Conservation (phyloP, 2,329 filamentous ascomycete species). For the Aureobasidium pullulans region DNA sequence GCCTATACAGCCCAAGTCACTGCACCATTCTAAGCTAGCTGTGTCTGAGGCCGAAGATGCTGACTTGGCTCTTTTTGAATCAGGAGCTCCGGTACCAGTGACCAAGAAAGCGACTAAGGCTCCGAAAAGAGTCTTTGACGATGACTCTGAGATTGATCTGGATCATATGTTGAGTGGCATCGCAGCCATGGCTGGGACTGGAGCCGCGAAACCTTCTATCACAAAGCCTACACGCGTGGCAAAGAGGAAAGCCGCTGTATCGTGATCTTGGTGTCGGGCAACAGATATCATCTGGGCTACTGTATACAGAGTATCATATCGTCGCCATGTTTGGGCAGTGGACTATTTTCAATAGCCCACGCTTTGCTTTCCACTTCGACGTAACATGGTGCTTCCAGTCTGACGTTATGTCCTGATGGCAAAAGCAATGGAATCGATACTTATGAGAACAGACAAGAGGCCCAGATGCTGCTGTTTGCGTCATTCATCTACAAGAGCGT, state of each 20-base stretch:
- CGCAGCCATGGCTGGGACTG: neutral
- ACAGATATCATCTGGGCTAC: neutral
- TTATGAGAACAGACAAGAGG: neutral
- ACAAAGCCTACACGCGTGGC: neutral
- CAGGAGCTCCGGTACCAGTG: neutral
- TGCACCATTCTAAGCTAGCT: neutral
- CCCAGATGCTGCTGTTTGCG: neutral
- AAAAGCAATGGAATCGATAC: neutral
- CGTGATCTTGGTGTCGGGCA: too few relatives aligned
- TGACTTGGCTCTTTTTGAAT: neutral
- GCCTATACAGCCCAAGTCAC: neutral
- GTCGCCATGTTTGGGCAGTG: too few relatives aligned
- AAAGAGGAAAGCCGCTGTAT: neutral
- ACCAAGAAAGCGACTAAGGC: neutral
- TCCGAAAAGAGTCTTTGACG: neutral
- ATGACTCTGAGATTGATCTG: constrained; percentile 9
- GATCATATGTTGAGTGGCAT: constrained; percentile 3
- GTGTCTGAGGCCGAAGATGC: neutral
- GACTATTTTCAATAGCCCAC: too few relatives aligned
- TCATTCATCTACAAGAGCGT: neutral
- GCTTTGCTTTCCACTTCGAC: too few relatives aligned
- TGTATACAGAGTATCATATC: too few relatives aligned
- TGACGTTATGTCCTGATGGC: neutral
- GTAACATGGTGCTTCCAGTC: neutral
- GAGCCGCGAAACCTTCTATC: neutral